Percentiles rank a stretch among this genome's conserved stretches.
phyloP scores from a whole-genome alignment of 2,329 filamentous ascomycete genomes.

The Ophiocordyceps sinensis region DNA sequence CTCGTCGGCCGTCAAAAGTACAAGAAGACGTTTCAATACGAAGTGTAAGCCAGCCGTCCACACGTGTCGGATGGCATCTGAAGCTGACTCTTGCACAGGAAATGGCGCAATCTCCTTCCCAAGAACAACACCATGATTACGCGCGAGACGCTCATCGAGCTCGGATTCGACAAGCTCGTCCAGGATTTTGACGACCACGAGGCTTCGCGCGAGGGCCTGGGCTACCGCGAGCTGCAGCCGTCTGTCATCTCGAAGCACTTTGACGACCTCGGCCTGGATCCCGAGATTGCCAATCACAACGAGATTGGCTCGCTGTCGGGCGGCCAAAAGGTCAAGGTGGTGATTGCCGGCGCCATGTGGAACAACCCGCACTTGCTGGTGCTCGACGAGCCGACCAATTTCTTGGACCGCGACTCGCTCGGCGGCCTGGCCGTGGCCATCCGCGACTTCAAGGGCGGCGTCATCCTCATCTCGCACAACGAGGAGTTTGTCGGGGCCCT shows the following conservation, averaged over 20 bases:
- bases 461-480: slow-evolving; percentile 99
- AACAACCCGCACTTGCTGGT: slow-evolving; percentile 97
- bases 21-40: slow-evolving; percentile 99
- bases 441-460: slow-evolving; percentile 93
- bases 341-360: slow-evolving; percentile 93
- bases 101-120: slow-evolving; percentile 79
- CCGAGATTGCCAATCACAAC: slow-evolving; percentile 97
- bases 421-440: slow-evolving; percentile 96
- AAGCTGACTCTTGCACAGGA: slow-evolving; percentile 28
- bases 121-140: slow-evolving; percentile 91
- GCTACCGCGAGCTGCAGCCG: slow-evolving; percentile 85
- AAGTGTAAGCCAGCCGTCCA: slow-evolving; percentile 49
- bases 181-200: slow-evolving; percentile 99
- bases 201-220: slow-evolving; percentile 93
- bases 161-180: slow-evolving; percentile 83
- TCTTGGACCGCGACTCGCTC: slow-evolving; percentile 93
- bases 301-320: slow-evolving; percentile 92
- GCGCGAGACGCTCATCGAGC: slow-evolving; percentile 74
- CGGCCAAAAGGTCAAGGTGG: slow-evolving; percentile 98
- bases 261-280: slow-evolving; percentile 88
- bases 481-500: slow-evolving; percentile 96
- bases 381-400: slow-evolving; percentile 97
- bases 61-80: too few species aligned
- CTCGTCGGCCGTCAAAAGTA: slow-evolving; percentile 95
- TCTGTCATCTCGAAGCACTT: slow-evolving; percentile 96